Evolutionary conservation across 257 asterid species (phyloP).

Genomic region (Solanum virginianum): DNA sequence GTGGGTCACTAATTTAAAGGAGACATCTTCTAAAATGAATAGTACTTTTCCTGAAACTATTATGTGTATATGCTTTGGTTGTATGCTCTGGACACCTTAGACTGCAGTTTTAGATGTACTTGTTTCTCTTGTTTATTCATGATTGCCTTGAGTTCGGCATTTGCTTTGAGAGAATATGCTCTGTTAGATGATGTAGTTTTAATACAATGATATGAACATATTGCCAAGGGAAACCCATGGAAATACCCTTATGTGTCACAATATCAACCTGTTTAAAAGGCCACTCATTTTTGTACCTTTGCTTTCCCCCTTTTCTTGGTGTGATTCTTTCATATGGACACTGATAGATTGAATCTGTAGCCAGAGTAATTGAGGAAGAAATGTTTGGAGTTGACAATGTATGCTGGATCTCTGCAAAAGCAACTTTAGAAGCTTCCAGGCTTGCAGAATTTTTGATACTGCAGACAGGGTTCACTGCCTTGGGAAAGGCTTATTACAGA

Average conservation of each 20-base stretch:
- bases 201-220: neutral
- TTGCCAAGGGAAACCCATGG: neutral
- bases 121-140: neutral
- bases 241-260: neutral
- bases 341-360: conserved; percentile 35
- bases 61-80: no score
- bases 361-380: conserved; percentile 97
- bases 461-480: conserved; percentile 96
- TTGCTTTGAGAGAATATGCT: neutral
- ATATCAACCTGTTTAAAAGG: neutral
- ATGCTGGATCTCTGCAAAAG: conserved; percentile 90
- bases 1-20: neutral
- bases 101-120: neutral
- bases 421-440: conserved; percentile 79
- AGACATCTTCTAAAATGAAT: no score
- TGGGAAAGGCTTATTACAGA: conserved; percentile 85
- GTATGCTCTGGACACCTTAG: no score
- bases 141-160: neutral
- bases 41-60: no score
- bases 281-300: neutral
- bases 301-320: neutral
- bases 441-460: conserved; percentile 74
- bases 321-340: neutral
- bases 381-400: conserved; percentile 83
- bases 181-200: neutral